Evolutionary conservation across 495 filamentous ascomycete species (phyloP), one percentile per base, ranked within the genome.

Genomic region (Entonaema liquescens): DNA sequence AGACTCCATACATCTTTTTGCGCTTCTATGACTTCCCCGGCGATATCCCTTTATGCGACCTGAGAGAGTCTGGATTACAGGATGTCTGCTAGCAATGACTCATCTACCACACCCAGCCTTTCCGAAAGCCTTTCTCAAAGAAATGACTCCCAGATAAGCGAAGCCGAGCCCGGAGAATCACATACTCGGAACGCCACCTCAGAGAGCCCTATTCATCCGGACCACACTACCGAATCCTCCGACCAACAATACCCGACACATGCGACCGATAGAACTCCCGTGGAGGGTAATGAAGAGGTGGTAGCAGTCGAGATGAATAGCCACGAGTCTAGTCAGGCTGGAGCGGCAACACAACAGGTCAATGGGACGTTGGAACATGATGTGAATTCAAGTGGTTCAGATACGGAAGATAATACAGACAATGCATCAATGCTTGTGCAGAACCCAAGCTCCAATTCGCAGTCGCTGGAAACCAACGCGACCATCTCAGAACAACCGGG

Each of bases 191-290:
- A 42, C 25, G 64, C 25, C 7, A 31, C 57, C 28, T 58, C 60
- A 49, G 52, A 55, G 25, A 62, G 44, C 9, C 47, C 71, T 1
- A 52, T 60, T 33, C 82, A 80, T 56, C 76, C 52, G 8, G 80
- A 78, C 74, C 76, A 77, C n/a, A 81, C 73, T 9, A 5, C 61
- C 26, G 65, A 67, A 19, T 79, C 75, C 52, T 71, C 79, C 60
- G 77, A 79, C 40, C 70, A 72, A n/a, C 81, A 83, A 70, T 83
- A 81, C 35, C 82, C 80, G 12, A 73, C 79, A 12, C 82, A 83
- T 54, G 17, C 73, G 9, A 60, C 81, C 6, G 76, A 78, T 40
- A 68, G 80, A 23, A 40, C 31, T 35, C 3, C 23, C 0, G 38
- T 5, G 40, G 50, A 57, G 55, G 17, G 55, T 74, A 13, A 38